Conservation (phyloP, 2,329 filamentous ascomycete genomes). For the Meredithiella fracta region DNA sequence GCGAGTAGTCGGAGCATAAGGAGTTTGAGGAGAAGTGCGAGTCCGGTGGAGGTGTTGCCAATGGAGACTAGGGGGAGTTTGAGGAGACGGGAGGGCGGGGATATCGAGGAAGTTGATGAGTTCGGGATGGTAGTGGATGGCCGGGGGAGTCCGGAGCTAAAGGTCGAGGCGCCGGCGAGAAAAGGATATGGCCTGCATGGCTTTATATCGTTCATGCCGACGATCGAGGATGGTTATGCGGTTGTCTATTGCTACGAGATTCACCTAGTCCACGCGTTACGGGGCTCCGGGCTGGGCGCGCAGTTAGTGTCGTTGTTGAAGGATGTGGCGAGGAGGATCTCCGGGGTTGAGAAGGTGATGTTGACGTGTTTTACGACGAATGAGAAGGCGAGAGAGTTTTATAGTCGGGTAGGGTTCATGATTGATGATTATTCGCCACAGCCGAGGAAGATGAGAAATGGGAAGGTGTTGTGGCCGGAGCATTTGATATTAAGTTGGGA, state of each 20-base stretch:
- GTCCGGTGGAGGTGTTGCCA: not conserved
- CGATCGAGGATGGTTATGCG: slow-evolving; percentile 45
- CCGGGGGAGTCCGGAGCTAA: not conserved
- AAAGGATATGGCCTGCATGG: slow-evolving; percentile 24
- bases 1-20: slow-evolving; percentile 10
- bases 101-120: slow-evolving; percentile 1
- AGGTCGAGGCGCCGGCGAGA: slow-evolving; percentile 13
- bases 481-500: slow-evolving; percentile 44
- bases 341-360: slow-evolving; percentile 49
- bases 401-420: slow-evolving; percentile 41
- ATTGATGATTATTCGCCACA: slow-evolving; percentile 39
- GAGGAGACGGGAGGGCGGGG: not conserved
- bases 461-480: slow-evolving; percentile 36
- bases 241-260: slow-evolving; percentile 71
- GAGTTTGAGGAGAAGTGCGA: slow-evolving; percentile 5
- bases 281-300: slow-evolving; percentile 46
- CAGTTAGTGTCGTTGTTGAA: slow-evolving; percentile 42
- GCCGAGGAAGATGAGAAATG: slow-evolving; percentile 35
- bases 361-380: slow-evolving; percentile 56
- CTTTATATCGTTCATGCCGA: slow-evolving; percentile 57
- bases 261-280: slow-evolving; percentile 42
- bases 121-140: slow-evolving; percentile 7
- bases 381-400: slow-evolving; percentile 39
- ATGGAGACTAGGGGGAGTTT: slow-evolving; percentile 1
- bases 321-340: slow-evolving; percentile 35